Percentiles rank a stretch among this genome's conserved stretches.
Evolutionary conservation across 1,284 basidiomycete genomes (phyloP).

Genomic region (Omphalotus olearius): DNA sequence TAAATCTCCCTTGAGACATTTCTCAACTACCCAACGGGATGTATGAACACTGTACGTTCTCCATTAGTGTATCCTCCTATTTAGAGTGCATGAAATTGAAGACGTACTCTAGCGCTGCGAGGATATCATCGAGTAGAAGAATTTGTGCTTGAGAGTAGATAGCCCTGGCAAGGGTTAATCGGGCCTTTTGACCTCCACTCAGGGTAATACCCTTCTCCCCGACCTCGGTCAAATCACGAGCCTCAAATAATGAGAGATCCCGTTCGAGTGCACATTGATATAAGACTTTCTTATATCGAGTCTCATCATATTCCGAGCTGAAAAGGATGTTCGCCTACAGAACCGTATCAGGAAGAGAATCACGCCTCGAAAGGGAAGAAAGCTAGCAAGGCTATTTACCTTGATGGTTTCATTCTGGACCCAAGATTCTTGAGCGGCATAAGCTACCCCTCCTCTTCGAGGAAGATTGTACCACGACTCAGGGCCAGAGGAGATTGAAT

Average conservation of each 20-base stretch:
- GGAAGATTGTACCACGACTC: slow-evolving; percentile 67
- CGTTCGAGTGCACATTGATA: slow-evolving; percentile 76
- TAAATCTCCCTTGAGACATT: slow-evolving; percentile 69
- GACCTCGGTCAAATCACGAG: slow-evolving; percentile 72
- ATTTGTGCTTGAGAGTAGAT: slow-evolving; percentile 63
- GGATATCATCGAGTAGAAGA: slow-evolving; percentile 61
- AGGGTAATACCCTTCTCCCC: slow-evolving; percentile 69
- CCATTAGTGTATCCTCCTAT: slow-evolving; percentile 24
- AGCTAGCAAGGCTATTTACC: slow-evolving; percentile 15
- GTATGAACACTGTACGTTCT: slow-evolving; percentile 47
- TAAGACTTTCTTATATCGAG: slow-evolving; percentile 68
- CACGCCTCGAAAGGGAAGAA: slow-evolving; percentile 26
- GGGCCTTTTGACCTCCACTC: slow-evolving; percentile 80
- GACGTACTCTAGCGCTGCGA: slow-evolving; percentile 48
- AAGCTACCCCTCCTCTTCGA: slow-evolving; percentile 61
- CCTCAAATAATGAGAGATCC: slow-evolving; percentile 75
- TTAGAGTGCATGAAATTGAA: background rate
- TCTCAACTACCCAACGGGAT: slow-evolving; percentile 73
- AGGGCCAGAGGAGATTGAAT: slow-evolving; percentile 50
- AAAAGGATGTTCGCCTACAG: slow-evolving; percentile 72
- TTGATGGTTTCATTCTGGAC: slow-evolving; percentile 52
- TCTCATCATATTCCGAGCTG: slow-evolving; percentile 61
- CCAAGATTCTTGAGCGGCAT: slow-evolving; percentile 80
- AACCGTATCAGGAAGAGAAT: background rate
- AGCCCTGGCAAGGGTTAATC: slow-evolving; percentile 66